A percentile compares a stretch with the other conserved stretches of the same genome.
phyloP scores from a whole-genome alignment of 2,329 filamentous ascomycete genomes.

The Aureobasidium namibiae region DNA sequence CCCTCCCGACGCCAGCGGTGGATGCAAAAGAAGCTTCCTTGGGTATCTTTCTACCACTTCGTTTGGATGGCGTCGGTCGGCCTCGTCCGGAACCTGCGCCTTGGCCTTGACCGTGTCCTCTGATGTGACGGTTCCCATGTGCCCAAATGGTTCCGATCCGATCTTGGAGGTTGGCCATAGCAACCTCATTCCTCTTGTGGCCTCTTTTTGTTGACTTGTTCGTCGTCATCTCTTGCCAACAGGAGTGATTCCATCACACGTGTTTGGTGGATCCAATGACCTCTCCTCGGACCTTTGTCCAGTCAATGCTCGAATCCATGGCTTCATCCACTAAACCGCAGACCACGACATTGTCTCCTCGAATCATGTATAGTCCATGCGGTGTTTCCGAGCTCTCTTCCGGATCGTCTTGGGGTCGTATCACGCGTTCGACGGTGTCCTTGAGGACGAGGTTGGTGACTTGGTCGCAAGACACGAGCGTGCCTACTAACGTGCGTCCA shows the following conservation, averaged over 20 bases:
- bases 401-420: slow-evolving; percentile 73
- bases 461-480: slow-evolving; percentile 77
- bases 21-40: not conserved
- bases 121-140: not conserved
- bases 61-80: not conserved
- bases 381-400: slow-evolving; percentile 73
- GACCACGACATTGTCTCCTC: slow-evolving; percentile 89
- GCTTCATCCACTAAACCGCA: slow-evolving; percentile 85
- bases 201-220: not conserved
- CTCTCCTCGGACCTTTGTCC: slow-evolving; percentile 79
- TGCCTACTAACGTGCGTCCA: slow-evolving; percentile 70
- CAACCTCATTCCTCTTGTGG: not conserved
- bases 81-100: not conserved
- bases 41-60: not conserved
- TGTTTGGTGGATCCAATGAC: slow-evolving; percentile 83
- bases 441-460: slow-evolving; percentile 86
- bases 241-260: slow-evolving; percentile 31
- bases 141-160: not conserved
- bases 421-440: slow-evolving; percentile 79
- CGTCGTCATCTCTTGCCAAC: not conserved
- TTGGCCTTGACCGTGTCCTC: not conserved
- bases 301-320: slow-evolving; percentile 84
- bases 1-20: not conserved
- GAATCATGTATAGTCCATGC: slow-evolving; percentile 82
- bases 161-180: not conserved